Evolutionary conservation across 805 yeast genomes (phyloP), one percentile per base, ranked within the genome.

Genomic region (Clavispora fructus): DNA sequence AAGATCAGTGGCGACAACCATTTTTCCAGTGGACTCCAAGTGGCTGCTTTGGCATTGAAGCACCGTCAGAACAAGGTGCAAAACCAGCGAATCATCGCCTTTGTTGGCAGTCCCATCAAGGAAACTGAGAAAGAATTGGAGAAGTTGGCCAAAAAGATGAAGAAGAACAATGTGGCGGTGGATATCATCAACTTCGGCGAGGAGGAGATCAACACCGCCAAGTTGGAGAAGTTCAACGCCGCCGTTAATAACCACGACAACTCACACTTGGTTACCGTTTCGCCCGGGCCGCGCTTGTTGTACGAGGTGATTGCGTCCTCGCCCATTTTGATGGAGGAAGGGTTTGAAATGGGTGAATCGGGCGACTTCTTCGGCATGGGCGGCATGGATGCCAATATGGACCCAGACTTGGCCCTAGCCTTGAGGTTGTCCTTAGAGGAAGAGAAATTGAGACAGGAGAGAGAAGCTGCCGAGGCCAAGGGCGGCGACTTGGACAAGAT

Each of bases 341-440:
- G 85, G 11, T 75, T 76, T 40, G 74, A 71, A 13, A 67, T 68
- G 33, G 78, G 73, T 16, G 78, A 73, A 3, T 40, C 52, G 11
- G 51, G 53, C 19, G 72, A 63, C n/a, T 63, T 60, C 37, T 71
- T 66, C 30, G 67, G 61, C 48, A 68, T 63, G 37, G 78, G 68
- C 17, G 79, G 73, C 41, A 61, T 71, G 35, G 98, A 92, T 66
- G 92, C 96, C 29, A 82, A 83, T 54, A 85, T 89, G 82, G 99
- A 94, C 59, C 98, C 98, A 29, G 99, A 94, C 67, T 79, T 94
- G 62, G 99, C 98, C 0, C 75, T 94, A 74, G 99, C 98, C 1
- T 78, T 94, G 59, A 82, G 98, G 62, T 74, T 94, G 65, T 92
- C 98, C 0, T 74, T 94, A 59, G 98, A 94, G 62, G 99, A 94